A percentile compares a stretch with the other conserved stretches of the same genome.
phyloP scores from a whole-genome alignment of 2,329 filamentous ascomycete genomes.

The Corinectria fuckeliana region DNA sequence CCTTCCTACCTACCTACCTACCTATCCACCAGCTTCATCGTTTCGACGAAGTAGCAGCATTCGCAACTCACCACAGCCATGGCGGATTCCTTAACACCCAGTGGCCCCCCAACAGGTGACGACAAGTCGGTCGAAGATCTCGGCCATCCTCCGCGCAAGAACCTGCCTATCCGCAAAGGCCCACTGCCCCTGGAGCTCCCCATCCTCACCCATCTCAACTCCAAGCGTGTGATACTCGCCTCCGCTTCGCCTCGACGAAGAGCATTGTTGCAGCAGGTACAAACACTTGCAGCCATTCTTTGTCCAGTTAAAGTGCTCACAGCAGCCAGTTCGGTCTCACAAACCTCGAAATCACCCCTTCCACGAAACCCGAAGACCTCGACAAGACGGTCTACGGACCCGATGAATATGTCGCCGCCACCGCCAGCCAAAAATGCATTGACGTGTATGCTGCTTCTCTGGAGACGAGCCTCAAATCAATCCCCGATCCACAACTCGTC shows the following conservation, averaged over 20 bases:
- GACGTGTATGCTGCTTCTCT: constrained; percentile 67
- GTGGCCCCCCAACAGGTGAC: constrained; percentile 57
- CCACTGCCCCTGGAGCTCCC: constrained; percentile 79
- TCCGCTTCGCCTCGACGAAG: constrained; percentile 86
- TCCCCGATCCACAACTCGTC: constrained; percentile 79
- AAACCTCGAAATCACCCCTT: constrained; percentile 84
- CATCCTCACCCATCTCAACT: constrained; percentile 76
- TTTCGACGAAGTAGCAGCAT: not conserved
- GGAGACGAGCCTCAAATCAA: constrained; percentile 50
- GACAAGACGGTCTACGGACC: constrained; percentile 76
- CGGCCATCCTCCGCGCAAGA: constrained; percentile 32
- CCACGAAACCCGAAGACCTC: constrained; percentile 83
- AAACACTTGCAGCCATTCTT: not conserved
- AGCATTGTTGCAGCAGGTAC: constrained; percentile 77
- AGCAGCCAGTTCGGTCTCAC: constrained; percentile 72
- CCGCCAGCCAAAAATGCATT: constrained; percentile 82
- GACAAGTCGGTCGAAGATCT: constrained; percentile 50
- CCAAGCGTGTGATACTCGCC: constrained; percentile 85
- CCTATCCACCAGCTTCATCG: constrained; percentile 18
- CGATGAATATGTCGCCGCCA: constrained; percentile 89
- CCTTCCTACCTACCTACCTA: too few relatives aligned
- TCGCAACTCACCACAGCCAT: constrained; percentile 27
- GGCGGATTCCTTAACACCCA: constrained; percentile 38
- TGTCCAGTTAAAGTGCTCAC: constrained; percentile 11
- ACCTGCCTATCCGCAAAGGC: constrained; percentile 51